Evolutionary conservation across 2,329 filamentous ascomycete genomes (phyloP), one percentile per base, ranked within the genome.

Genomic region (Paracorniculantispora psalliotae): DNA sequence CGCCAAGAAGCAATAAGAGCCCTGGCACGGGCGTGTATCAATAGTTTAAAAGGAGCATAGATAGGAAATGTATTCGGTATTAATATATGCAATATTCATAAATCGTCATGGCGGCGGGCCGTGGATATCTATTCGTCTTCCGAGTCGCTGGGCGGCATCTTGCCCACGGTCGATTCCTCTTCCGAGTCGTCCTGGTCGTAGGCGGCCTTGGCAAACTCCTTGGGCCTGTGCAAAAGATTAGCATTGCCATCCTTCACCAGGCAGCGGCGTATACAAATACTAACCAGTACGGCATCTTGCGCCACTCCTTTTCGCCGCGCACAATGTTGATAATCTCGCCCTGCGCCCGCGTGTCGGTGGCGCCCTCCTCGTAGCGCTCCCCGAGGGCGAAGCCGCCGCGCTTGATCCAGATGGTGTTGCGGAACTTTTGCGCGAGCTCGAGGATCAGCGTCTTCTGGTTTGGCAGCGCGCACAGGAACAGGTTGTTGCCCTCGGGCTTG

Each of bases 251-350:
- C 23, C n/a, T 21, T 5, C 19, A 3, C 25, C 3, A 15, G 9
- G 17, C n/a, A 49, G 2, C 3, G 8, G n/a, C 33, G 1, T 6
- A 39, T 39, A 54, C 2, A 43, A 17, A 41, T 21, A 37, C 78
- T 57, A 68, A 93, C 94, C 94, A 97, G 71, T 93, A 99, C 10
- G 79, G 68, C 77, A 89, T 86, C 75, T 96, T 96, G 68, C 92
- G 85, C 94, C 94, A 99, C 46, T 81, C 80, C 75, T 91, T 96
- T 77, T 97, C 92, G 68, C 97, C 91, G 39, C 91, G 81, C 39
- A 97, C 92, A 37, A 97, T 85, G 69, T 97, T 97, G 65, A 96
- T 81, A 67, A 99, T 97, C 73, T 96, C 91, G 15, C 93, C 94
- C 55, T 84, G 81, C 13, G 96, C 83, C 72, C 91, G 92, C 67